These are phyloP conservation scores for Ceratocystis cubensis DNA, from an alignment of 2,329 filamentous ascomycete species.

Conservation along the genomic window DNA sequence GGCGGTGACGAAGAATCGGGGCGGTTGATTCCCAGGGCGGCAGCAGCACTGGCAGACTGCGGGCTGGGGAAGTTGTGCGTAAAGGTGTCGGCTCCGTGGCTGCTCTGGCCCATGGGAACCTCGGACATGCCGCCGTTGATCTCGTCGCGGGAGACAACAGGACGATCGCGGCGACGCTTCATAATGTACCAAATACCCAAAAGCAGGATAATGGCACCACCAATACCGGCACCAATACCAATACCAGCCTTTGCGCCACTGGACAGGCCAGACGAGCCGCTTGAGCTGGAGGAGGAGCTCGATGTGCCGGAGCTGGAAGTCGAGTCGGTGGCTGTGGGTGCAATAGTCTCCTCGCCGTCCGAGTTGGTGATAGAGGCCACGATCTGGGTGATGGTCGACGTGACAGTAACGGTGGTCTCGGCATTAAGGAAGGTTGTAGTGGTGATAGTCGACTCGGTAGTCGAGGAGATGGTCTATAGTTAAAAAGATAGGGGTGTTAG, in stretches of 20 bases:
- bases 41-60: constrained; percentile 20
- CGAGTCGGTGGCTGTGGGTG: constrained; percentile 25
- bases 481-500: neutral
- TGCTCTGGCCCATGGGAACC: constrained; percentile 30
- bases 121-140: constrained; percentile 32
- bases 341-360: constrained; percentile 29
- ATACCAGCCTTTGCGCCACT: constrained; percentile 36
- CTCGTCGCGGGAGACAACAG: constrained; percentile 28
- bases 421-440: constrained; percentile 26
- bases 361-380: constrained; percentile 26
- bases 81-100: constrained; percentile 21
- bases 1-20: constrained; percentile 25
- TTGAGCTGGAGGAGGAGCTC: constrained; percentile 18
- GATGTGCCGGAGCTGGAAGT: constrained; percentile 25
- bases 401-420: constrained; percentile 30
- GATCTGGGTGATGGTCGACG: constrained; percentile 28
- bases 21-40: constrained; percentile 19
- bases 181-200: constrained; percentile 22
- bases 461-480: constrained; percentile 22
- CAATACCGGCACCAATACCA: constrained; percentile 31
- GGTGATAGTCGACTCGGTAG: constrained; percentile 25
- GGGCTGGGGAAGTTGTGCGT: constrained; percentile 27
- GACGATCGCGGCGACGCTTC: constrained; percentile 22
- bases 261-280: constrained; percentile 27
- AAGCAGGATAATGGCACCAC: constrained; percentile 27